phyloP scores from a whole-genome alignment of 208 protist genomes.

The Acanthamoeba quina region DNA sequence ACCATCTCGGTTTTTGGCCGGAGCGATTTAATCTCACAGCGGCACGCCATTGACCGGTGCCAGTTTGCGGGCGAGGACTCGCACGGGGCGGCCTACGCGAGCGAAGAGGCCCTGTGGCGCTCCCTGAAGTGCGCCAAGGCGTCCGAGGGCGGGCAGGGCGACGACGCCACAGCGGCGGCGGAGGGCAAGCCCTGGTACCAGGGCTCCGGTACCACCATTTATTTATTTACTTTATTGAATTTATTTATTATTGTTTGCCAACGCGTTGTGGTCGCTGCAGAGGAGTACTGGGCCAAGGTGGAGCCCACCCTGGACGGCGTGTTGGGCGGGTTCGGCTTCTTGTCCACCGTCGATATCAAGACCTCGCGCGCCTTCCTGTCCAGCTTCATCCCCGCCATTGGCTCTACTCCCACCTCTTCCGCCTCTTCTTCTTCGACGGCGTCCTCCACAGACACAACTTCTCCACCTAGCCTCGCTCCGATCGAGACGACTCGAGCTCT shows the following conservation, averaged over 20 bases:
- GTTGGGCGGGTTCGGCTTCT: conserved; percentile 57
- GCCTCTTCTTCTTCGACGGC: not conserved
- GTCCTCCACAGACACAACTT: not conserved
- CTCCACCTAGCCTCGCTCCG: not conserved
- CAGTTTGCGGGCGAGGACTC: conserved; percentile 43
- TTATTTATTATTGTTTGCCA: not conserved
- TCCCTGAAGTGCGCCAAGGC: not conserved
- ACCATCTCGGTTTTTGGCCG: not conserved
- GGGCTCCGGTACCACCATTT: not conserved
- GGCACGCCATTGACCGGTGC: too few relatives aligned
- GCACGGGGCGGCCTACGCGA: not conserved
- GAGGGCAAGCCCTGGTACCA: conserved; percentile 33
- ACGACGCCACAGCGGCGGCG: not conserved
- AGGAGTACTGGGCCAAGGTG: conserved; percentile 57
- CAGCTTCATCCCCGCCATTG: conserved; percentile 20
- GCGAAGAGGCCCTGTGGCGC: conserved; percentile 37
- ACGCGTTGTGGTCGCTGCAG: not conserved
- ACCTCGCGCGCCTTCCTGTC: conserved; percentile 49
- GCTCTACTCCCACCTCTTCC: not conserved
- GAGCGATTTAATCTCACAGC: not conserved
- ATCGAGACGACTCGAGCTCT: conserved; percentile 8
- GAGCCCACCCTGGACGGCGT: conserved; percentile 58
- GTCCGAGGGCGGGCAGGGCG: not conserved
- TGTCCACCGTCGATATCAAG: conserved; percentile 64
- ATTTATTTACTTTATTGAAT: too few relatives aligned